Percentiles rank a stretch among this genome's conserved stretches.
Conservation (phyloP, 345 rosid species). For the Luvunga scandens region DNA sequence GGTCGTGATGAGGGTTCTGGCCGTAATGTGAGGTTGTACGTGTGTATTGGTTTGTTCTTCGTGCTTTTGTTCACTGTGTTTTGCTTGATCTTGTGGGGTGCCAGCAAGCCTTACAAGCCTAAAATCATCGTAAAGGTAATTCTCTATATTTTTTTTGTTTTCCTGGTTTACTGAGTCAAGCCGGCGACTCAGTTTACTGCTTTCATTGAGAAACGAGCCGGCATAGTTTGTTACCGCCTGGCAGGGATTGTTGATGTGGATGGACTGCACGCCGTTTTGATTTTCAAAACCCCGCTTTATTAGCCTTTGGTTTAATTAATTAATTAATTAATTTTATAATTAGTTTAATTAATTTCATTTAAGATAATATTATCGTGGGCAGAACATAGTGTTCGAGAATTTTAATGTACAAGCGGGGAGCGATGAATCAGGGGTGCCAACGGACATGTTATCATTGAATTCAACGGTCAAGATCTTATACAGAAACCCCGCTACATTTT, state of each 20-base stretch:
- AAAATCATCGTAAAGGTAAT: constrained; percentile 64
- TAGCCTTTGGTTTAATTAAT: background rate
- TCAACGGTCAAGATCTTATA: constrained; percentile 86
- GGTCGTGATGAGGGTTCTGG: constrained; percentile 19
- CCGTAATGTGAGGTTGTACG: constrained; percentile 53
- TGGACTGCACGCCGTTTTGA: background rate
- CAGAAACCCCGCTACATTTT: constrained; percentile 80
- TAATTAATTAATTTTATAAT: background rate
- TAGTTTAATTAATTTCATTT: background rate
- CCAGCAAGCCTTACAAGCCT: constrained; percentile 75
- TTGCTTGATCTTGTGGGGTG: constrained; percentile 80
- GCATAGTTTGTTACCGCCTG: background rate
- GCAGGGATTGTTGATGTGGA: background rate
- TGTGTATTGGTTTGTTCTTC: constrained; percentile 50
- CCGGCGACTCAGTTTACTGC: constrained; percentile 4
- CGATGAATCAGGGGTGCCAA: constrained; percentile 79
- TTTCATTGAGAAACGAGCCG: constrained; percentile 5
- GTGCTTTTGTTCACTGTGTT: constrained; percentile 56
- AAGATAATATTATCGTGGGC: constrained; percentile 16
- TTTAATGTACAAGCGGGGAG: constrained; percentile 86
- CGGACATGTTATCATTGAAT: constrained; percentile 88
- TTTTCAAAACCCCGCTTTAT: constrained; percentile 14
- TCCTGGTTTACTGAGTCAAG: background rate
- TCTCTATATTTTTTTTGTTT: background rate
- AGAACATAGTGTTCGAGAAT: constrained; percentile 80